These are phyloP conservation scores for Craspedostauros australis DNA, from an alignment of 108 stramenopile species.

Conservation along the genomic window DNA sequence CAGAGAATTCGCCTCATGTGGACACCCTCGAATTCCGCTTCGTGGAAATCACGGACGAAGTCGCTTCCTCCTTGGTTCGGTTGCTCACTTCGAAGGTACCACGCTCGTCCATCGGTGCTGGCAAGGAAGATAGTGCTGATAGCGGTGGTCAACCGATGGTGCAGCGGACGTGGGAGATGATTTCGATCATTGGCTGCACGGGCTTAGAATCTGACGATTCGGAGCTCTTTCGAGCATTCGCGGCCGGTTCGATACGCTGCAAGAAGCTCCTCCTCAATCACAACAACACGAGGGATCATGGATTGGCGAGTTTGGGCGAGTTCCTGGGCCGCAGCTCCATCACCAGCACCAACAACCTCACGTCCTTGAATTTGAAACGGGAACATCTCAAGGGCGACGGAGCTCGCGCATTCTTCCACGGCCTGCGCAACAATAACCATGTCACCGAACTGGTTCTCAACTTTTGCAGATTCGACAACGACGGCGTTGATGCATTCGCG, in stretches of 20 bases:
- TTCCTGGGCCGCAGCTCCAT: no score
- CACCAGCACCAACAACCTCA: not conserved
- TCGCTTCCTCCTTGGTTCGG: not conserved
- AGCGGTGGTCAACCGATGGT: no score
- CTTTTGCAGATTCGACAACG: slow-evolving; percentile 10
- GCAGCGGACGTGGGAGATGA: not conserved
- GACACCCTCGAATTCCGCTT: slow-evolving; percentile 7
- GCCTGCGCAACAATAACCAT: not conserved
- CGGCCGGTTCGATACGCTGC: not conserved
- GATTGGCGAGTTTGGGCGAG: not conserved
- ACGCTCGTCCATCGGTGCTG: no score
- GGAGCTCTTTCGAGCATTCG: not conserved
- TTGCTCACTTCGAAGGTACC: no score
- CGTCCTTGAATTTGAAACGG: slow-evolving; percentile 1
- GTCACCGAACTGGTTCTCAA: slow-evolving; percentile 3
- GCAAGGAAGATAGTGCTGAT: no score
- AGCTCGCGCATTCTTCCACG: slow-evolving; percentile 3
- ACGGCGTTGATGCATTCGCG: slow-evolving; percentile 2
- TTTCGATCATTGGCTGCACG: not conserved
- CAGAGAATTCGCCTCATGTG: slow-evolving; percentile 1
- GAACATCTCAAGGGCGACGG: not conserved
- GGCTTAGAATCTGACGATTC: not conserved
- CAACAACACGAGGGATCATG: not conserved
- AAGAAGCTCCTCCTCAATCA: slow-evolving; percentile 5
- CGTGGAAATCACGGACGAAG: slow-evolving; percentile 11